phyloP scores from a whole-genome alignment of 495 filamentous ascomycete genomes.

The Stereocaulon alpinum region DNA sequence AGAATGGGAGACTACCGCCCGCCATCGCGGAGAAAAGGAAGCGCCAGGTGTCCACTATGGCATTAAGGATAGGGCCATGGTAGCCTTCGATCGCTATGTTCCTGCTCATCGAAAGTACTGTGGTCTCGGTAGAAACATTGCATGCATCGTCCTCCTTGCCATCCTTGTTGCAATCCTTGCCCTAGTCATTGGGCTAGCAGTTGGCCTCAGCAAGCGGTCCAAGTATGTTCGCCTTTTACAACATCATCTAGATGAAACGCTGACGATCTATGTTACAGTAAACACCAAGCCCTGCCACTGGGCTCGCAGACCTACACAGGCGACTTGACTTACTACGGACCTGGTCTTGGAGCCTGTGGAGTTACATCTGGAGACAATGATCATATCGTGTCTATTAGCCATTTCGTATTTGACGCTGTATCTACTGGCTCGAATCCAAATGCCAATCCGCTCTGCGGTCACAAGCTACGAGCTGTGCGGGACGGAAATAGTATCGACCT shows the following conservation, averaged over 20 bases:
- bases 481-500: constrained; percentile 51
- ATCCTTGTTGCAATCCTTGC: constrained; percentile 33
- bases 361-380: constrained; percentile 41
- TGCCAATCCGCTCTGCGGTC: constrained; percentile 58
- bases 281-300: constrained; percentile 33
- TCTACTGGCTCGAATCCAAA: constrained; percentile 51
- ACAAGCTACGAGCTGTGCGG: constrained; percentile 46
- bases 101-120: constrained; percentile 4
- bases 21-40: constrained; percentile 2
- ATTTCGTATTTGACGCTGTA: constrained; percentile 55
- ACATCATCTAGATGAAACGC: constrained; percentile 36
- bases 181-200: constrained; percentile 45
- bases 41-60: background rate
- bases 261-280: constrained; percentile 29
- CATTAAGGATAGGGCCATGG: background rate
- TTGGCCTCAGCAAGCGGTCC: constrained; percentile 34
- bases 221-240: constrained; percentile 8
- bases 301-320: constrained; percentile 41
- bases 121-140: background rate
- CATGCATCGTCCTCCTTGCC: constrained; percentile 22
- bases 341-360: constrained; percentile 64
- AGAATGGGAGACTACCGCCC: constrained; percentile 5
- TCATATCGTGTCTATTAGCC: constrained; percentile 54
- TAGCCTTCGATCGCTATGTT: background rate
- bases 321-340: constrained; percentile 61